A percentile compares a stretch with the other conserved stretches of the same genome.
phyloP scores from a whole-genome alignment of 371 early-diverging fungal genomes.

The Saksenaea vasiformis region DNA sequence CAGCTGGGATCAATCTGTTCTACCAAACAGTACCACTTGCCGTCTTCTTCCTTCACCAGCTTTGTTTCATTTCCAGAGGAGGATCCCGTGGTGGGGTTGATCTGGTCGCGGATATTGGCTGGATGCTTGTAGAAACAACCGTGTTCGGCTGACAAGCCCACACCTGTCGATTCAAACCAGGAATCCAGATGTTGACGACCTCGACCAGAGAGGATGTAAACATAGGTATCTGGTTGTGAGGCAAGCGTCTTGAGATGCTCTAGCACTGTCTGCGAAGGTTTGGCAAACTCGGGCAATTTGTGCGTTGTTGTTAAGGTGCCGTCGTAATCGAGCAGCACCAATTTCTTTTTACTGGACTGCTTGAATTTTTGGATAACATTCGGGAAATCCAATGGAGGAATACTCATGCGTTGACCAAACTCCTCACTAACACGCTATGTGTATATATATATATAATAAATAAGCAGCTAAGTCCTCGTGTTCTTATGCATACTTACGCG shows the following conservation, averaged over 20 bases:
- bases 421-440: slow-evolving; percentile 69
- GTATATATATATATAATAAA: neutral
- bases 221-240: slow-evolving; percentile 78
- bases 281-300: slow-evolving; percentile 89
- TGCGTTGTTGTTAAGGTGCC: slow-evolving; percentile 88
- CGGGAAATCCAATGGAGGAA: slow-evolving; percentile 61
- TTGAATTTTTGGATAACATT: slow-evolving; percentile 42
- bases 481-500: slow-evolving; percentile 33
- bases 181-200: slow-evolving; percentile 79
- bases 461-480: neutral
- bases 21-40: slow-evolving; percentile 86
- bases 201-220: slow-evolving; percentile 93
- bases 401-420: slow-evolving; percentile 68
- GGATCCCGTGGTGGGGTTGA: slow-evolving; percentile 32
- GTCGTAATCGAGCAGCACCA: slow-evolving; percentile 94
- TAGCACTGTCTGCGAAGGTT: slow-evolving; percentile 71
- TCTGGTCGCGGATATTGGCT: slow-evolving; percentile 49
- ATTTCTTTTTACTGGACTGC: slow-evolving; percentile 51
- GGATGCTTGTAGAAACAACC: slow-evolving; percentile 97
- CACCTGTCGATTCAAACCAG: slow-evolving; percentile 87
- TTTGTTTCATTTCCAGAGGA: slow-evolving; percentile 61
- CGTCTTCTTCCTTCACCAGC: slow-evolving; percentile 52
- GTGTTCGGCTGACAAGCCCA: slow-evolving; percentile 94
- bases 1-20: slow-evolving; percentile 89
- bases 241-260: slow-evolving; percentile 70